Base-by-base conservation (phyloP, 2,329 filamentous ascomycete genomes). In the Mycosphaerelloides madeirae region DNA sequence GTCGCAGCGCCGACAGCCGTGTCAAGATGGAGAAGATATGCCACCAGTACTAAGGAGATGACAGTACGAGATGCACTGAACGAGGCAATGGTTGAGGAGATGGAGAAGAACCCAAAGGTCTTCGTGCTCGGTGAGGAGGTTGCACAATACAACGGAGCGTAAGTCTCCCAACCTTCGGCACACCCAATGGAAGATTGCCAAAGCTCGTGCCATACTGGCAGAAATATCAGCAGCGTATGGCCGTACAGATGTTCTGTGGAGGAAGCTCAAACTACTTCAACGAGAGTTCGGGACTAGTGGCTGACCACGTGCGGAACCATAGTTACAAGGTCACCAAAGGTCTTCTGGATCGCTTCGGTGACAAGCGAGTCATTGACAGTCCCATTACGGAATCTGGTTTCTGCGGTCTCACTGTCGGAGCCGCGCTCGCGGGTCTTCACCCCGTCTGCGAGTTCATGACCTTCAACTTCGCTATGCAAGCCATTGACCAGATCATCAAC, bases 401-500 rank as follows among this genome's bases (percentile, higher is more conserved):
- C 77, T 78, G 77, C 65, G 93, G 93, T 78, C 79, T 98, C 52
- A 91, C 91, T 42, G 85, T 97, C 55, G 93, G 93, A 72, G 88
- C 93, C 67, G 93, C 93, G 50, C 81, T 98, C 62, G 91, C 89
- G 67, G 93, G 93, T 56, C 79, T 98, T 60, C 85, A 94, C 74
- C 93, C 93, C 50, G 80, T 98, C 60, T 93, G 86, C 80, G 93
- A 98, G 77, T 98, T 98, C 80, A 98, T 98, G 93, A 98, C 93
- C 65, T 97, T 95, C 83, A 98, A 98, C 81, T 97, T 97, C 68
- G 91, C 93, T 71, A 98, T 98, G 93, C 93, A 98, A 77, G 88
- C 93, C 68, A 98, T 98, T 71, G 93, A 98, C 70, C 93, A 98
- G 71, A 87, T 98, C 68, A 90, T 98, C 81, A 98, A 98, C 83